A percentile compares a stretch with the other conserved stretches of the same genome.
Evolutionary conservation across 129 eudicot genomes (phyloP).

Genomic region (Helichrysum umbraculigerum): DNA sequence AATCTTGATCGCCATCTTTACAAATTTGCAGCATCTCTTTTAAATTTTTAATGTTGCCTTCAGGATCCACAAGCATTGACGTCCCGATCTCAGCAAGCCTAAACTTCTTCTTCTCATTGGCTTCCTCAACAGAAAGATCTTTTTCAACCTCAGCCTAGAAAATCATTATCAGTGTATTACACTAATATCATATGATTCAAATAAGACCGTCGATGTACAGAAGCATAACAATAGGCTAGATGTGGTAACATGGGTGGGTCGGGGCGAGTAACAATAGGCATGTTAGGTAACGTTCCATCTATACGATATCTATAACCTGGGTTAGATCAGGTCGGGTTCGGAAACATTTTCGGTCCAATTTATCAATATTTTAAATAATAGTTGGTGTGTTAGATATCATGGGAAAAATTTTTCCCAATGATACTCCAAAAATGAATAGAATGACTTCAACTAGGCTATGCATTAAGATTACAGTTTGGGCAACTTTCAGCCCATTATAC

Average conservation of each 20-base stretch:
- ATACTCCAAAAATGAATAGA: not conserved
- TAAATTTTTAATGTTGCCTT: slow-evolving; percentile 66
- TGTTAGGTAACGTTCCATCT: not conserved
- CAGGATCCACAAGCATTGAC: slow-evolving; percentile 79
- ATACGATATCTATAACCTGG: not conserved
- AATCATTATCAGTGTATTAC: slow-evolving; percentile 4
- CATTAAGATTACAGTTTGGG: not conserved
- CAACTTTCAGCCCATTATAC: not conserved
- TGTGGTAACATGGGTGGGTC: not conserved
- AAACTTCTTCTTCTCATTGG: slow-evolving; percentile 52
- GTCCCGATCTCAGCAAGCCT: slow-evolving; percentile 92
- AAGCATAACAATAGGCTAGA: not conserved
- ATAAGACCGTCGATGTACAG: not conserved
- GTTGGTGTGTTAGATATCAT: not conserved
- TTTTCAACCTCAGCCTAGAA: slow-evolving; percentile 87
- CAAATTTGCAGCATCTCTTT: slow-evolving; percentile 84
- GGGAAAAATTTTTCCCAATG: too few species aligned
- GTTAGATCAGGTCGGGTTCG: not conserved
- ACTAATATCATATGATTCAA: not conserved
- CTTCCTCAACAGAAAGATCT: slow-evolving; percentile 84
- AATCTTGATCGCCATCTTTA: slow-evolving; percentile 59
- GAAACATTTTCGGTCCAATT: not conserved
- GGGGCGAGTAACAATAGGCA: not conserved
- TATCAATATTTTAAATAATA: too few species aligned
- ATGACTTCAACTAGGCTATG: not conserved